Base-by-base conservation (phyloP, 2,329 filamentous ascomycete species). In the Xylaria sp. region DNA sequence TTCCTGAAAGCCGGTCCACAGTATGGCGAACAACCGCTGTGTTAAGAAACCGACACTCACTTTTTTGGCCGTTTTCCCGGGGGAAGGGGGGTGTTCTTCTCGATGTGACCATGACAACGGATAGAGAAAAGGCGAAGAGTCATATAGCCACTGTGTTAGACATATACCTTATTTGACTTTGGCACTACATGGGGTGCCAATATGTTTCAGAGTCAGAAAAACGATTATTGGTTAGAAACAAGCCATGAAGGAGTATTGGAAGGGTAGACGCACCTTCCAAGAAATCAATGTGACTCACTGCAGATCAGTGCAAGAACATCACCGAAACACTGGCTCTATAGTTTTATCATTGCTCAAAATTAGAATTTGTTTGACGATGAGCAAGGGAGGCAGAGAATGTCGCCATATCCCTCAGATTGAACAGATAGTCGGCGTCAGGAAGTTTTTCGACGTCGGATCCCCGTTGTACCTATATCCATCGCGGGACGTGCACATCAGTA, bases 1-100 rank as follows among this genome's bases (percentile, higher is more conserved):
- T 77, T 76, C 49, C 59, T 76, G 33, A 73, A 66, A 58, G 66
- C 61, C 42, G 67, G 69, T 39, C 66, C 65, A 63, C 64, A 53
- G 11, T 63, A 50, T n/a, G 58, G 65, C 10, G 67, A 69, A 31
- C 36, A 56, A 20, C 53, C 61, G 27, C n/a, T 31, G 9, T 44
- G 39, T 27, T 62, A 42, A 39, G 22, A 22, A 20, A 39, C 55
- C 5, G 39, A 36, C 4, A 9, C 15, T 47, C 13, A 17, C 25
- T 33, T 1, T 49, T 49, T 27, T 53, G 15, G 3, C 1, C 29
- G 22, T 54, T 15, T 38, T 29, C 13, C 5, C 17, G 15, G 29
- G 27, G 20, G 33, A 15, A 17, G 38, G 25, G 36, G 6, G 17
- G 33, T 3, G 15, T 31, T n/a, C 36, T 22, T 27, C 29, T 42